Evolutionary conservation across 495 filamentous ascomycete species (phyloP).

Genomic region (Paragyromitra xinjiangensis): DNA sequence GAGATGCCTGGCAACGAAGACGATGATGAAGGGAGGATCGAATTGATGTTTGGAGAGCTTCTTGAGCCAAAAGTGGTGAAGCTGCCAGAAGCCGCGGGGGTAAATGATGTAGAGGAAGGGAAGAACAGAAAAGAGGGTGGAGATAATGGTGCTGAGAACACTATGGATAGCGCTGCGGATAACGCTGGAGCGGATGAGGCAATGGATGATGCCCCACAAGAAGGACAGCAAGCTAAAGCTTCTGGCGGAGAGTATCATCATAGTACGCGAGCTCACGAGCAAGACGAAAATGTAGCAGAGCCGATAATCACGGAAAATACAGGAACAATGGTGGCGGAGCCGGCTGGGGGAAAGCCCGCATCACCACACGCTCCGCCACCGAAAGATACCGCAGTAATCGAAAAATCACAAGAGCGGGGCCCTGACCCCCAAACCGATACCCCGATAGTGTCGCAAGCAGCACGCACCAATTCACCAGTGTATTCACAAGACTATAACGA

Average conservation of each 20-base stretch:
- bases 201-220: constrained; percentile 20
- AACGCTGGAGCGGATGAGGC: constrained; percentile 1
- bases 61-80: constrained; percentile 70
- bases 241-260: background rate
- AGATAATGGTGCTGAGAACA: background rate
- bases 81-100: constrained; percentile 56
- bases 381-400: background rate
- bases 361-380: background rate
- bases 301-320: background rate
- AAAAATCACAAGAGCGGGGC: background rate
- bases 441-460: constrained; percentile 6
- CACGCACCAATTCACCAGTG: constrained; percentile 34
- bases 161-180: constrained; percentile 15
- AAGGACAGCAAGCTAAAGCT: constrained; percentile 8
- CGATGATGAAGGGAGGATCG: constrained; percentile 66
- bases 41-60: constrained; percentile 66
- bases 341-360: background rate
- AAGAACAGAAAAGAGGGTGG: background rate
- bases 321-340: background rate
- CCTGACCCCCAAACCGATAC: background rate
- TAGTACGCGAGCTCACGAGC: background rate
- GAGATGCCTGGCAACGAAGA: constrained; percentile 69
- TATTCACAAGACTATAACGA: constrained; percentile 28
- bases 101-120: constrained; percentile 11
- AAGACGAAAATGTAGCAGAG: constrained; percentile 5